These are phyloP conservation scores for Zalaria obscura DNA, from an alignment of 2,329 filamentous ascomycete species.

Conservation along the genomic window DNA sequence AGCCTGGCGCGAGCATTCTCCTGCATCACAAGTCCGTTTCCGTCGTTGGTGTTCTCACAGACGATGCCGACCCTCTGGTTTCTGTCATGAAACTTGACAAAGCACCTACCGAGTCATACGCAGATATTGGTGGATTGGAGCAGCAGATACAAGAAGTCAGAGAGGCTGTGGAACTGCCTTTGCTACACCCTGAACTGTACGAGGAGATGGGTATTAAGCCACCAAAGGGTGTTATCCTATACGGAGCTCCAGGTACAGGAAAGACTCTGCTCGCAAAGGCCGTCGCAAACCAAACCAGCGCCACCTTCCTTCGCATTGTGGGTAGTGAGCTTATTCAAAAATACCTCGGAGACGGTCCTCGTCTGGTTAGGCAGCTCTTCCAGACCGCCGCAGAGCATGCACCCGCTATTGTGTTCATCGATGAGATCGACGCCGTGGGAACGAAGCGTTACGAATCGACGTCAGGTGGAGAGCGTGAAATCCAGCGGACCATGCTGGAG, in stretches of 20 bases:
- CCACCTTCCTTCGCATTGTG: slow-evolving; percentile 93
- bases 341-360: slow-evolving; percentile 89
- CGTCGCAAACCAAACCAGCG: slow-evolving; percentile 96
- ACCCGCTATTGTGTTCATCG: slow-evolving; percentile 95
- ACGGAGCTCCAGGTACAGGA: slow-evolving; percentile 90
- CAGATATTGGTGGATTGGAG: slow-evolving; percentile 94
- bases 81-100: slow-evolving; percentile 99
- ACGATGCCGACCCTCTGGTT: slow-evolving; percentile 88
- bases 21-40: slow-evolving; percentile 97
- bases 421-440: slow-evolving; percentile 97
- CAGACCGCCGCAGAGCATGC: slow-evolving; percentile 92
- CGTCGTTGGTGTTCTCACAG: slow-evolving; percentile 91
- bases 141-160: slow-evolving; percentile 93
- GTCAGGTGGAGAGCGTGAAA: slow-evolving; percentile 90
- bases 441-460: slow-evolving; percentile 98
- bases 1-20: slow-evolving; percentile 88
- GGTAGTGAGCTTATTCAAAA: slow-evolving; percentile 97
- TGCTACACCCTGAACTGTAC: slow-evolving; percentile 92
- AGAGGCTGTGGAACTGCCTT: slow-evolving; percentile 88
- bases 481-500: slow-evolving; percentile 97
- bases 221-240: slow-evolving; percentile 97
- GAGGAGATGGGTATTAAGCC: slow-evolving; percentile 99
- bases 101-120: slow-evolving; percentile 93
- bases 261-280: slow-evolving; percentile 95
- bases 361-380: slow-evolving; percentile 91